Conservation (phyloP, 2,329 filamentous ascomycete species). For the Colletotrichum aenigma region DNA sequence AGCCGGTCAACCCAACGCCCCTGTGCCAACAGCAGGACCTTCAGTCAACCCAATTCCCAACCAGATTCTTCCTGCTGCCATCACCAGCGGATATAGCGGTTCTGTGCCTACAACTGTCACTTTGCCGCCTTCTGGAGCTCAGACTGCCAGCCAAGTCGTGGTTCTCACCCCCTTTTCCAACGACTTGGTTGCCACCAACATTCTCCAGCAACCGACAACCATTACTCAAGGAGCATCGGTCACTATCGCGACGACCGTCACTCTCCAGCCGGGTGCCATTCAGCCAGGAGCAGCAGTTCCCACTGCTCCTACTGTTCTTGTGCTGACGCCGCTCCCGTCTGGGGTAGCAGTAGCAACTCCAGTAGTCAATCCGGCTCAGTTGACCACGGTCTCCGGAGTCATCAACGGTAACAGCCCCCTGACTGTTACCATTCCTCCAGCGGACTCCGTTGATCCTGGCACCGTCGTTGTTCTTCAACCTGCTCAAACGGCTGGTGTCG, state of each 20-base stretch:
- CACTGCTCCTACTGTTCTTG: neutral
- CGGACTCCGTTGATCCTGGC: neutral
- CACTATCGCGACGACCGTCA: neutral
- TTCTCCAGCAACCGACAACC: neutral
- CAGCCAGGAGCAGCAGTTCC: neutral
- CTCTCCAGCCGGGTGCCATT: neutral
- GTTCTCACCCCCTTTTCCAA: neutral
- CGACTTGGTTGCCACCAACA: neutral
- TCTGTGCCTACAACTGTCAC: neutral
- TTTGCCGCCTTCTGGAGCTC: neutral
- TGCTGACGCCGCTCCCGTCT: neutral
- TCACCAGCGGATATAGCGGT: neutral
- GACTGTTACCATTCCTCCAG: conserved; percentile 4
- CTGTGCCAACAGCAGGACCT: neutral
- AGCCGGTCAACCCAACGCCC: neutral
- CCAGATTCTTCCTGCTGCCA: neutral
- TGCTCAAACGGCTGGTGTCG: neutral
- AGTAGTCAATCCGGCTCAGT: neutral
- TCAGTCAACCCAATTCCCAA: neutral
- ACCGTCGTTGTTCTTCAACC: neutral
- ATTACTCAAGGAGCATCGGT: neutral
- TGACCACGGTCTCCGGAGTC: neutral
- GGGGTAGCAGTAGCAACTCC: neutral
- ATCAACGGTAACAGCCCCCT: neutral
- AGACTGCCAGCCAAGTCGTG: neutral